phyloP scores from a whole-genome alignment of 306 rosid species.

The Vigna unguiculata region DNA sequence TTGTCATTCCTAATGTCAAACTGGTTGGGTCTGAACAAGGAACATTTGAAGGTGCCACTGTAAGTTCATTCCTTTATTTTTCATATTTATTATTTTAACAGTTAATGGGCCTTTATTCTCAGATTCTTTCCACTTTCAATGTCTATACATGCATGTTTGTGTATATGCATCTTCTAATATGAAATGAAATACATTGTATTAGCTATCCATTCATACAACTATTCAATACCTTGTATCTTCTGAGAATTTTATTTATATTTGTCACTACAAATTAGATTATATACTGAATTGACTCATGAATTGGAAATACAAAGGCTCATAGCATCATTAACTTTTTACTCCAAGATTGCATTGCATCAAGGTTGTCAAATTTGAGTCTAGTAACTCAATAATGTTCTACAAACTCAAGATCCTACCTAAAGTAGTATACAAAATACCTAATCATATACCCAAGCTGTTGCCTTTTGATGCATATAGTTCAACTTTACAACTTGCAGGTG shows the following conservation, averaged over 20 bases:
- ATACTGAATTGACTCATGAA: constrained; percentile 1
- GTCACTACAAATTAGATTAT: constrained; percentile 24
- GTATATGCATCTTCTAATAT: constrained; percentile 13
- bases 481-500: constrained; percentile 66
- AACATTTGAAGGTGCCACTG: constrained; percentile 97
- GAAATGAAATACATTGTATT: constrained; percentile 20
- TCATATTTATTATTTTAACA: constrained; percentile 1
- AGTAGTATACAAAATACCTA: neutral
- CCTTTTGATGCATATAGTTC: constrained; percentile 29
- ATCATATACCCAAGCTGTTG: constrained; percentile 1
- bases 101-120: no score
- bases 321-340: neutral
- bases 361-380: neutral
- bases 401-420: neutral
- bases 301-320: constrained; percentile 2
- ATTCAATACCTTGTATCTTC: constrained; percentile 11
- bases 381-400: neutral
- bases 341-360: neutral
- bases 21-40: constrained; percentile 99
- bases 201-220: neutral
- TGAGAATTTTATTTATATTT: neutral
- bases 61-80: constrained; percentile 56
- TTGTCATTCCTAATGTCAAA: constrained; percentile 85
- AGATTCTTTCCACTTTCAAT: no score
- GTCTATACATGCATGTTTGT: constrained; percentile 14